Evolutionary conservation across 306 rosid species (phyloP), one percentile per base, ranked within the genome.

Genomic region (Lablab purpureus): DNA sequence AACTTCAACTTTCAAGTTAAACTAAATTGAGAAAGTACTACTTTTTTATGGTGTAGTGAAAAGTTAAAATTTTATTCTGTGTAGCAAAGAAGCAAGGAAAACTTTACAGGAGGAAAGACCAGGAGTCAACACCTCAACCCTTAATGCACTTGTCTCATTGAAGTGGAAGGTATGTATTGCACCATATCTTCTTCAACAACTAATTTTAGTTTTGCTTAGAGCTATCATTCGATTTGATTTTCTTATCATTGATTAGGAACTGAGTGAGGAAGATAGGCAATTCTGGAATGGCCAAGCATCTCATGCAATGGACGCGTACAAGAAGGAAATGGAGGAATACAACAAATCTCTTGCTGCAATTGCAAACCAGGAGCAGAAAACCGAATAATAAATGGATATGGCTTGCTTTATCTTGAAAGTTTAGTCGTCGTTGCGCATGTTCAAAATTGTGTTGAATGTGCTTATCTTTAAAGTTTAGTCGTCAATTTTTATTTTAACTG

Each of bases 221-320:
- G 0, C 9, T 32, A 13, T 6, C 6, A 58, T 30, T 58, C 19
- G 10, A 37, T 10, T 40, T 4, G 2, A 22, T 56, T 51, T 47
- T 13, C 2, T 47, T 21, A 19, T 21, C 23, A 23, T 30, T 71
- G 76, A 65, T 28, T 59, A 92, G 94, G 99, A 95, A 87, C 68
- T 96, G 86, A 88, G 70, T 10, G 99, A 93, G 75, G 93, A 79
- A 80, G 94, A 90, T 0, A 89, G 83, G 19, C 87, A 88, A 80
- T 10, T 82, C 0, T 95, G 94, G 97, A 96, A 87, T 72, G 90
- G 85, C 1, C 85, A 79, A 84, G 99, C 96, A 10, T 87, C 91
- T 7, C 90, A 89, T 76, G 91, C 98, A 36, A 96, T 96, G 98
- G 93, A 90, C 3, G 87, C 64, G 13, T 91, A 93, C 89, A 96